These are phyloP conservation scores for Phytophthora fragariae DNA, from an alignment of 352 stramenopile genomes.

Conservation along the genomic window DNA sequence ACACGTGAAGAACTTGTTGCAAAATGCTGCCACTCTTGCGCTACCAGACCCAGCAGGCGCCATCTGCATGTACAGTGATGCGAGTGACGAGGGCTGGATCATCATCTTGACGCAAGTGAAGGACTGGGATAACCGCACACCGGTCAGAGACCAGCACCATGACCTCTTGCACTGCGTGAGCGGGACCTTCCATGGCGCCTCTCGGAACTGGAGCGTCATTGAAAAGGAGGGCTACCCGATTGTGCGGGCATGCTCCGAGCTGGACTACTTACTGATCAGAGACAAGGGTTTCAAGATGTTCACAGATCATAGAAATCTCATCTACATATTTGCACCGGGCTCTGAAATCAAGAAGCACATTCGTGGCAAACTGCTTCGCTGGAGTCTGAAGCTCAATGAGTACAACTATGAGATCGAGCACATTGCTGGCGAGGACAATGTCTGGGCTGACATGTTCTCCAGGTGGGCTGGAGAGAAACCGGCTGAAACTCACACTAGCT, in stretches of 20 bases:
- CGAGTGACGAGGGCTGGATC: not conserved
- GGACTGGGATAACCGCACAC: not conserved
- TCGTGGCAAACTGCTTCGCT: not conserved
- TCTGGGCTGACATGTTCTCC: not conserved
- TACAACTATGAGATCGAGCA: not conserved
- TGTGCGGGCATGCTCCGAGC: not conserved
- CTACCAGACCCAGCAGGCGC: not conserved
- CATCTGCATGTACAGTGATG: not conserved
- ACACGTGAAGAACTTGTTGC: not conserved
- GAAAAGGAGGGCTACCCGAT: not conserved
- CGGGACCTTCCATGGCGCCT: not conserved
- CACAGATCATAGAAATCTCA: not conserved
- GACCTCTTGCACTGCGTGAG: not conserved
- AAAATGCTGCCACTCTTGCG: not conserved
- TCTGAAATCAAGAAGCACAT: not conserved
- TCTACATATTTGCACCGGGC: not conserved
- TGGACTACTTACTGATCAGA: not conserved
- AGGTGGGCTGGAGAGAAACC: not conserved
- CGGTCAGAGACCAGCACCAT: not conserved
- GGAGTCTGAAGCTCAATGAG: not conserved
- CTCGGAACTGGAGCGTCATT: not conserved
- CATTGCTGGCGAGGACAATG: not conserved
- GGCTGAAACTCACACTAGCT: not conserved
- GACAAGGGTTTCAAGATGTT: not conserved
- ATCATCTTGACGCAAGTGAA: not conserved